Evolutionary conservation across 78 protist species (phyloP).

Genomic region (Planoprotostelium fungivorum): DNA sequence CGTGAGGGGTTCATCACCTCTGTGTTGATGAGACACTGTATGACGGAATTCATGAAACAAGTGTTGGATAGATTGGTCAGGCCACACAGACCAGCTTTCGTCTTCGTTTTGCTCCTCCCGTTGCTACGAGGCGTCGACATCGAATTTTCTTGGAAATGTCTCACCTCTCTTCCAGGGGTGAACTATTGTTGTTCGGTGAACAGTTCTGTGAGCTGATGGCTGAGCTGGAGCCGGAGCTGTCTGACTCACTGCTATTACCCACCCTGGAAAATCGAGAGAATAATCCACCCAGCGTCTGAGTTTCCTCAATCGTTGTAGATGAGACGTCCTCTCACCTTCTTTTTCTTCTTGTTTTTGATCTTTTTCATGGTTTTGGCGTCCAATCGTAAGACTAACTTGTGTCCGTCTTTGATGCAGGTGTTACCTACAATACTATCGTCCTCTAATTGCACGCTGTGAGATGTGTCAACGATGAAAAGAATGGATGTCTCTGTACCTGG

Average conservation of each 20-base stretch:
- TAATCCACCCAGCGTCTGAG: background rate
- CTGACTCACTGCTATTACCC: too few relatives aligned
- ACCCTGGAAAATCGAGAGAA: background rate
- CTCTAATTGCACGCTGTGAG: background rate
- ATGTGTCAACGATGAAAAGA: background rate
- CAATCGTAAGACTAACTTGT: background rate
- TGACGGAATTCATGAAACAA: conserved; percentile 90
- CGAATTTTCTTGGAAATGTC: background rate
- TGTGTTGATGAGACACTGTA: conserved; percentile 37
- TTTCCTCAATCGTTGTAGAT: background rate
- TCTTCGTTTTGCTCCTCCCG: background rate
- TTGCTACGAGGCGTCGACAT: background rate
- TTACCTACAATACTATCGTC: background rate
- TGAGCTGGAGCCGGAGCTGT: too few relatives aligned
- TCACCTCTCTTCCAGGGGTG: too few relatives aligned
- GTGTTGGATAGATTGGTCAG: conserved; percentile 78
- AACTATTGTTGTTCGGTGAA: too few relatives aligned
- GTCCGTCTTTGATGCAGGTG: background rate
- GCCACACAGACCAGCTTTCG: conserved; percentile 32
- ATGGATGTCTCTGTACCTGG: background rate
- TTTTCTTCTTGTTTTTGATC: background rate
- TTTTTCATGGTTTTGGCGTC: background rate
- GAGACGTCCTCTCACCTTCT: background rate
- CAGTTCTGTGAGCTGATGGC: too few relatives aligned
- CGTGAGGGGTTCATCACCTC: background rate